Base-by-base conservation (phyloP, 768 basidiomycete species). In the Tylopilus rubrobrunneus region DNA sequence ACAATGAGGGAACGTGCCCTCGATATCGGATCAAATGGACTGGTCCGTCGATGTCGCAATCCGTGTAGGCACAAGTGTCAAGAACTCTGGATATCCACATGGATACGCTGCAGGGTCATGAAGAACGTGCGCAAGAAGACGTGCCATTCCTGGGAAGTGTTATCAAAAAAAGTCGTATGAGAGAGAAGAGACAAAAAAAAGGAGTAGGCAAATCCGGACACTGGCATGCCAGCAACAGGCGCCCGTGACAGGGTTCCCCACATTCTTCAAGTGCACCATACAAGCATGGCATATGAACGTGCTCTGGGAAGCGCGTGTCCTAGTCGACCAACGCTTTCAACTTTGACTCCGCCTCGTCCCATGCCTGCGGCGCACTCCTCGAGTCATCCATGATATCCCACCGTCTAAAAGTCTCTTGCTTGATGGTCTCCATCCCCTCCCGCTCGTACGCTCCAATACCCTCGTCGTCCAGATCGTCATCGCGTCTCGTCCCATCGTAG, bases 401-500 rank as follows among this genome's bases (percentile, higher is more conserved):
- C 45, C 58, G 51, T 23, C 43, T 49, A 1, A 40, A 0, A 0
- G 69, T 51, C 41, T 57, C 62, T 12, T 52, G 21, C 39, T 50
- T 59, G 17, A 61, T 21, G 1, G 11, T 19, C 7, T 60, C 51
- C 45, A 70, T 56, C 3, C 62, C 61, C 41, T 60, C 60, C 21
- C 36, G 49, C 53, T 60, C 64, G 14, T 53, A 43, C 10, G 29
- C 47, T 34, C 56, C 12, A 10, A 63, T 44, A 0, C 55, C 55
- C 9, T 6, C 12, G 5, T 52, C 59, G 15, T 61, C 59, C 33
- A 50, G 5, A 25, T 56, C 59, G 1, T 43, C 56, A 3, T 28
- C 47, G 10, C 21, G 47, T 44, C 57, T 43, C 31, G 44, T 46
- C 23, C 69, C 68, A 19, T 67, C 62, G 36, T 63, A 67, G 39